A percentile compares a stretch with the other conserved stretches of the same genome.
These are phyloP conservation scores for Cystofilobasidium macerans DNA, from an alignment of 768 basidiomycete genomes.

Conservation along the genomic window DNA sequence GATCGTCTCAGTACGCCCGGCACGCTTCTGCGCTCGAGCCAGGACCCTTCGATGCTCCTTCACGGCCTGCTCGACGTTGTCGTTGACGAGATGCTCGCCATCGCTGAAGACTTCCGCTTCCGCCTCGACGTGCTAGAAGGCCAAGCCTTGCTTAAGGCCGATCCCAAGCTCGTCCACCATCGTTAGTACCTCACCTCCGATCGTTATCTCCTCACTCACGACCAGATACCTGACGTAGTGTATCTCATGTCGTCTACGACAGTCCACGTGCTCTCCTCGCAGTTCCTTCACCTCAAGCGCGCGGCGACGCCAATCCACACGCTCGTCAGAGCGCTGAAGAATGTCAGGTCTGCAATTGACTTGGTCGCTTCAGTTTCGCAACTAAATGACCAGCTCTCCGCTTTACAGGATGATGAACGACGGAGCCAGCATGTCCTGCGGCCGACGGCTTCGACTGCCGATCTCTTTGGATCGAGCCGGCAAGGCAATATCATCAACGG, in stretches of 20 bases:
- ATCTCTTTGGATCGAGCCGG: constrained; percentile 9
- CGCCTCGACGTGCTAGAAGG: constrained; percentile 17
- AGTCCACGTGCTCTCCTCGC: constrained; percentile 69
- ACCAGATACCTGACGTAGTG: not conserved
- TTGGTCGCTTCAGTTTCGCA: not conserved
- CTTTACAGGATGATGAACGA: constrained; percentile 53
- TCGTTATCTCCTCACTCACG: not conserved
- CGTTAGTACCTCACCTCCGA: not conserved
- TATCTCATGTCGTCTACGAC: not conserved
- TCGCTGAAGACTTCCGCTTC: constrained; percentile 46
- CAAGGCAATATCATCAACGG: constrained; percentile 43
- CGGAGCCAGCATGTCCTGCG: constrained; percentile 52
- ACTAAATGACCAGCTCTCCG: no score
- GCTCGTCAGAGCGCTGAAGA: constrained; percentile 51
- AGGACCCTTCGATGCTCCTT: constrained; percentile 58
- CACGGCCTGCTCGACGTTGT: constrained; percentile 59
- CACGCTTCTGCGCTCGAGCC: constrained; percentile 51
- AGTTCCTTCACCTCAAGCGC: constrained; percentile 61
- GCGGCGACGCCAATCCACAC: constrained; percentile 62
- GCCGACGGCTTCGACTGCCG: constrained; percentile 33
- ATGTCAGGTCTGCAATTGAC: not conserved
- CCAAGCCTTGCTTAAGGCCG: constrained; percentile 13
- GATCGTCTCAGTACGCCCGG: constrained; percentile 51
- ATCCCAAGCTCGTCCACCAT: constrained; percentile 11
- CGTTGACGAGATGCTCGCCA: constrained; percentile 57